Conservation (phyloP, 2,329 filamentous ascomycete genomes). For the Seiridium unicorne region DNA sequence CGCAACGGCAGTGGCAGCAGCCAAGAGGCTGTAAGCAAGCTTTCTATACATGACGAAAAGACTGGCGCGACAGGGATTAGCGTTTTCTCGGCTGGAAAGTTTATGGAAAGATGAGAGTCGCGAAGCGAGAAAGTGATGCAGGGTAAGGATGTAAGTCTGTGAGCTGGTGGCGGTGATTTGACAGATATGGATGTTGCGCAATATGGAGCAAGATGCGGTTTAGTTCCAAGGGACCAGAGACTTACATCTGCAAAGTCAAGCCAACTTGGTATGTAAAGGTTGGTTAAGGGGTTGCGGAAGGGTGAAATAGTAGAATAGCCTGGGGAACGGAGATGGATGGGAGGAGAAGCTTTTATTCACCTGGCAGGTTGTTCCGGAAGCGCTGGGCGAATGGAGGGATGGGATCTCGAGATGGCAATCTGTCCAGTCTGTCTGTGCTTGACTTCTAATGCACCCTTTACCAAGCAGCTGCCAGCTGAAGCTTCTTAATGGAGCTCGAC, state of each 20-base stretch:
- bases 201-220: neutral
- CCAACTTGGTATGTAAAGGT: neutral
- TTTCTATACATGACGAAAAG: conserved; percentile 26
- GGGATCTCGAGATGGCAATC: conserved; percentile 4
- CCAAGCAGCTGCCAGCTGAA: neutral
- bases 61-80: neutral
- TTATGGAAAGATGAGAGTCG: neutral
- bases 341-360: conserved; percentile 1
- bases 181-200: neutral
- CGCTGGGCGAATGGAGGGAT: conserved; percentile 3
- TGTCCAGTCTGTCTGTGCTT: conserved; percentile 4
- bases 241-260: conserved; percentile 6
- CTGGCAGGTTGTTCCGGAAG: neutral
- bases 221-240: neutral
- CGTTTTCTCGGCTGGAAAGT: neutral
- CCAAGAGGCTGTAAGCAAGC: conserved; percentile 52
- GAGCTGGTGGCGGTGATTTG: too few species aligned
- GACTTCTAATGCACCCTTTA: neutral
- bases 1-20: conserved; percentile 57
- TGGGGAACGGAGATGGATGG: neutral
- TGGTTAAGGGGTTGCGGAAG: neutral
- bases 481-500: neutral
- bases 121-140: neutral
- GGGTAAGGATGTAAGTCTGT: neutral
- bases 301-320: neutral